Evolutionary conservation across 2,329 filamentous ascomycete species (phyloP), one percentile per base, ranked within the genome.

Genomic region (Aspergillus sp.): DNA sequence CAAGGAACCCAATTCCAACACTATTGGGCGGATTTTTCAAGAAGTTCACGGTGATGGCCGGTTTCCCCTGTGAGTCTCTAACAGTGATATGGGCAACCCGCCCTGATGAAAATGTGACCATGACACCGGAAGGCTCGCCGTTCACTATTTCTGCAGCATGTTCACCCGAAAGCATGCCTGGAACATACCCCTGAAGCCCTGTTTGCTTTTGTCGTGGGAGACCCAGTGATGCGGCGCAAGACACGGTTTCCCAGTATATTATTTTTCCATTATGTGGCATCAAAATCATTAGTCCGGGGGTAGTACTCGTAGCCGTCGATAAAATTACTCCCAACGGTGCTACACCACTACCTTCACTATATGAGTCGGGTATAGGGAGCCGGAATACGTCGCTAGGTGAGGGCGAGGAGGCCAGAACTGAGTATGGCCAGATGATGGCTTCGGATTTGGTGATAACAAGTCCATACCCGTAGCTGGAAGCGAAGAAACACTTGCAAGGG

Each of bases 191-290:
- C 68, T 96, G 91, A 15, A 96, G 85, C 15, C 90, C 90, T 63
- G 87, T 88, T 63, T 89, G 87, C 68, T 90, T 89, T 70, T 96
- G 89, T 63, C 89, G 88, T 68, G 93, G 90, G 41, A 96, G 85
- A 61, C 90, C 90, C 55, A 96, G 82, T 1, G 91, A 91, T 40
- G 92, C 90, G 9, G 91, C 92, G 73, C 87, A 92, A 56, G 93
- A 92, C 62, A 98, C 90, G 40, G 91, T 96, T 72, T 98, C 95
- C 92, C 95, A 98, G 74, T 95, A 98, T 45, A 91, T 88, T 52
- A 98, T 86, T 73, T 88, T 93, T 52, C 95, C 95, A 49, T 83
- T 92, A 17, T 85, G 85, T 12, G 93, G 90, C 78, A 93, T 90
- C 39, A 98, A 83, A 39, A 97, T 84, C 27, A 99, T 86, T 39